Conservation (phyloP, 2,329 filamentous ascomycete species). For the Exophiala viscosa region DNA sequence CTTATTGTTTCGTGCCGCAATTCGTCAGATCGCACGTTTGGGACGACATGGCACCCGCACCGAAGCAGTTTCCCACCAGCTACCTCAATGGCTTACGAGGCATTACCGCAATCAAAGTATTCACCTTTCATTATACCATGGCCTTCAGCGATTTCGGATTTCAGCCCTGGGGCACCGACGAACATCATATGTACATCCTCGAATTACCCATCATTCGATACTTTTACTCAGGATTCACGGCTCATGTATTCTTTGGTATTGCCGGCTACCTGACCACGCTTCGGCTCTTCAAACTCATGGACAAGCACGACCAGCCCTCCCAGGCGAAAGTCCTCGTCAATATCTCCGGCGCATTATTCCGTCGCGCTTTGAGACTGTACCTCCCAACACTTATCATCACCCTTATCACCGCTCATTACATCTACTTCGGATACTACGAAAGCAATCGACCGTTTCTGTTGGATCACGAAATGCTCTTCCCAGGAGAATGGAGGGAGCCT, state of each 20-base stretch:
- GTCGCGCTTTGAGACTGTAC: conserved; percentile 43
- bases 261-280: conserved; percentile 46
- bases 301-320: conserved; percentile 37
- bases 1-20: conserved; percentile 26
- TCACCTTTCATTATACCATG: conserved; percentile 42
- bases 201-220: conserved; percentile 44
- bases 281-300: conserved; percentile 37
- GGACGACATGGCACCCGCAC: conserved; percentile 21
- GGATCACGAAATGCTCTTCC: conserved; percentile 22
- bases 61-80: conserved; percentile 26
- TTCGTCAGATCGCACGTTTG: conserved; percentile 20
- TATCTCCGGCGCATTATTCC: conserved; percentile 43
- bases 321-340: conserved; percentile 40
- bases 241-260: conserved; percentile 48
- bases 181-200: conserved; percentile 24
- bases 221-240: conserved; percentile 38
- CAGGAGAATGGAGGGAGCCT: conserved; percentile 33
- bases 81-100: conserved; percentile 40
- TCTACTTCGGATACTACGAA: conserved; percentile 38
- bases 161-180: conserved; percentile 38
- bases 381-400: conserved; percentile 42
- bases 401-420: conserved; percentile 39
- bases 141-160: conserved; percentile 43
- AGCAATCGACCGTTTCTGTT: conserved; percentile 19
- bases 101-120: conserved; percentile 45